phyloP scores from a whole-genome alignment of 768 basidiomycete species.

The Mycena crocata region DNA sequence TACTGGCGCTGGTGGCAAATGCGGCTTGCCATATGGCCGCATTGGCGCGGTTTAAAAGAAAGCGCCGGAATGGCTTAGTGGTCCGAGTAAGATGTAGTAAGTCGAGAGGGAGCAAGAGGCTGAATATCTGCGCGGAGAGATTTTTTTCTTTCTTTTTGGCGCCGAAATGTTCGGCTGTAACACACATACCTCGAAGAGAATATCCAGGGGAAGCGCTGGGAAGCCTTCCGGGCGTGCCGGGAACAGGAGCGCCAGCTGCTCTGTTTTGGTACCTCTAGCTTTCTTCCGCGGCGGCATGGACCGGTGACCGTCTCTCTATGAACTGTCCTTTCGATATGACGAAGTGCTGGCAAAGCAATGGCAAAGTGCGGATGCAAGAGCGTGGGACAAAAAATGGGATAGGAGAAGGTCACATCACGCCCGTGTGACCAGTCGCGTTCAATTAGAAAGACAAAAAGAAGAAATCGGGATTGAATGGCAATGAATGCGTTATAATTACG shows the following conservation, averaged over 20 bases:
- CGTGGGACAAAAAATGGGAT: no score
- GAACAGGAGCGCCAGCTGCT: not conserved
- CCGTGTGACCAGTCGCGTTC: no score
- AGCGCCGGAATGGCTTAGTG: slow-evolving; percentile 24
- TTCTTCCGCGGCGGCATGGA: not conserved
- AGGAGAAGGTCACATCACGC: no score
- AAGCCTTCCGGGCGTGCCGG: not conserved
- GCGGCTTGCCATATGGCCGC: slow-evolving; percentile 28
- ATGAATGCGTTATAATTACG: no score
- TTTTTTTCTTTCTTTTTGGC: not conserved
- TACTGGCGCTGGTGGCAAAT: slow-evolving; percentile 1
- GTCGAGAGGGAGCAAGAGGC: slow-evolving; percentile 35
- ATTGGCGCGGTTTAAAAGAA: slow-evolving; percentile 26
- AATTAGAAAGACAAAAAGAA: no score
- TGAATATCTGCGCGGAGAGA: slow-evolving; percentile 44
- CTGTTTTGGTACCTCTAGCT: not conserved
- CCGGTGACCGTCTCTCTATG: no score
- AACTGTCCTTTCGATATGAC: no score
- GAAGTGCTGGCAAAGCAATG: no score
- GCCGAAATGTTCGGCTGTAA: not conserved
- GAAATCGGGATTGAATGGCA: no score
- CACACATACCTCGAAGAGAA: slow-evolving; percentile 16
- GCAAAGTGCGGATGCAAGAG: no score
- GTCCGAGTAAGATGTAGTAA: slow-evolving; percentile 22
- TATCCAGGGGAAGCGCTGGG: slow-evolving; percentile 13